Percentiles rank a stretch among this genome's conserved stretches.
These are phyloP conservation scores for Scheffersomyces ergatensis DNA, from an alignment of 805 yeast species.

Conservation along the genomic window DNA sequence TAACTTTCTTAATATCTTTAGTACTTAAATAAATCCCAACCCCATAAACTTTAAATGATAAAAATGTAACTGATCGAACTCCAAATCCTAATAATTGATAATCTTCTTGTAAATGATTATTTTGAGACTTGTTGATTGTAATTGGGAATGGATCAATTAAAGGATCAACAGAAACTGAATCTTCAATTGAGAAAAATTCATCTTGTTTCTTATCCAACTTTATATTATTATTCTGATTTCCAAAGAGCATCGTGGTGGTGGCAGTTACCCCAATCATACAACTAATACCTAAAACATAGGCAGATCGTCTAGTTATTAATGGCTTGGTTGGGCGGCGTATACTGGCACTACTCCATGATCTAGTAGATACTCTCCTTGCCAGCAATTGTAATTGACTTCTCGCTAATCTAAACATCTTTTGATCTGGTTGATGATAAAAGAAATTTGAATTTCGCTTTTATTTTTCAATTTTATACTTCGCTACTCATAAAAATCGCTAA, in stretches of 20 bases:
- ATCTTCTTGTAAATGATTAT: slow-evolving; percentile 21
- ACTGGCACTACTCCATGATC: not conserved
- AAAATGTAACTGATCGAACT: slow-evolving; percentile 76
- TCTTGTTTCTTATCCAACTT: not conserved
- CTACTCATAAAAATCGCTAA: too few relatives aligned
- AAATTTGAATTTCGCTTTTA: too few relatives aligned
- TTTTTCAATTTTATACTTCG: too few relatives aligned
- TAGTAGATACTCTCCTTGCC: not conserved
- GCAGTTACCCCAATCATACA: not conserved
- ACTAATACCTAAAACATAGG: not conserved
- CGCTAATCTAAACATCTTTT: too few relatives aligned
- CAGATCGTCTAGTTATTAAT: not conserved
- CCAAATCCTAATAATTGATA: slow-evolving; percentile 76
- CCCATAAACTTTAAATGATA: slow-evolving; percentile 82
- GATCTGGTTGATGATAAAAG: too few relatives aligned
- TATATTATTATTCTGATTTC: not conserved
- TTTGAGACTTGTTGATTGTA: slow-evolving; percentile 9
- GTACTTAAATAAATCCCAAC: slow-evolving; percentile 76
- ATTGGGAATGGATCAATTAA: slow-evolving; percentile 50
- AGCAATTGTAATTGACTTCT: too few relatives aligned
- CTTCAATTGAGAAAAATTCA: not conserved
- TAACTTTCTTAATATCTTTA: slow-evolving; percentile 44
- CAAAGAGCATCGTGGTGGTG: not conserved
- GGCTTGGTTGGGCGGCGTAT: not conserved
- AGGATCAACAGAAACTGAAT: slow-evolving; percentile 45